phyloP scores from a whole-genome alignment of 768 basidiomycete species.

The Lactarius tabidus region DNA sequence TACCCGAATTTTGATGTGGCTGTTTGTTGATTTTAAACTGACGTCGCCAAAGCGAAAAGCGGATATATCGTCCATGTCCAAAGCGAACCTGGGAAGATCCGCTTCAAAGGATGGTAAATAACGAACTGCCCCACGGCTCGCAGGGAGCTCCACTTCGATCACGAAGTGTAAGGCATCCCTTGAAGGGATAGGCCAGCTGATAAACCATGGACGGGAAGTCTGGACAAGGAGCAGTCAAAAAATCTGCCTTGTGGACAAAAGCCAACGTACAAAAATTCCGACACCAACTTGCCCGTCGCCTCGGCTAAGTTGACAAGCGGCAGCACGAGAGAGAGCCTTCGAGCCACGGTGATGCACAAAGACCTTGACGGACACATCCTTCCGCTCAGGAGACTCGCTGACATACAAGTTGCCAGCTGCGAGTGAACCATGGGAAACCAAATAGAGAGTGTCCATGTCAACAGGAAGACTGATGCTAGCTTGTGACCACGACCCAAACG shows the following conservation, averaged over 20 bases:
- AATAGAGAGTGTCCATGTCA: conserved; percentile 31
- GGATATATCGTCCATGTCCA: conserved; percentile 1
- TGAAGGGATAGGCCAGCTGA: conserved; percentile 3
- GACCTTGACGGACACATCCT: conserved; percentile 33
- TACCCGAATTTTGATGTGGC: conserved; percentile 32
- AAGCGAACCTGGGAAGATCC: conserved; percentile 12
- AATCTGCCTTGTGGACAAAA: neutral
- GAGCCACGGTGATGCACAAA: conserved; percentile 31
- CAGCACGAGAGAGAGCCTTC: conserved; percentile 29
- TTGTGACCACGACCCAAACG: conserved; percentile 27
- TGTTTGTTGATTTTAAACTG: conserved; percentile 24
- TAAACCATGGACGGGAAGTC: conserved; percentile 17
- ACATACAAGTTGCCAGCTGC: conserved; percentile 22
- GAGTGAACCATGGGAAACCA: conserved; percentile 32
- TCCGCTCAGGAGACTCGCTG: conserved; percentile 12
- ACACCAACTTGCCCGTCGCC: conserved; percentile 33
- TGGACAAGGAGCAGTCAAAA: conserved; percentile 8
- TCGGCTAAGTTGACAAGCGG: conserved; percentile 33
- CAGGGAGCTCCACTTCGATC: conserved; percentile 13
- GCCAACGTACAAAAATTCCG: conserved; percentile 37
- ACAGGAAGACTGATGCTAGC: conserved; percentile 32
- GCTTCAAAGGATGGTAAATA: conserved; percentile 6
- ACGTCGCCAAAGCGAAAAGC: conserved; percentile 7
- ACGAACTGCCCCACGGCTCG: neutral
- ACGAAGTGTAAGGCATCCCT: conserved; percentile 30